Conservation (phyloP, 306 rosid species). For the Albizia julibrissin region DNA sequence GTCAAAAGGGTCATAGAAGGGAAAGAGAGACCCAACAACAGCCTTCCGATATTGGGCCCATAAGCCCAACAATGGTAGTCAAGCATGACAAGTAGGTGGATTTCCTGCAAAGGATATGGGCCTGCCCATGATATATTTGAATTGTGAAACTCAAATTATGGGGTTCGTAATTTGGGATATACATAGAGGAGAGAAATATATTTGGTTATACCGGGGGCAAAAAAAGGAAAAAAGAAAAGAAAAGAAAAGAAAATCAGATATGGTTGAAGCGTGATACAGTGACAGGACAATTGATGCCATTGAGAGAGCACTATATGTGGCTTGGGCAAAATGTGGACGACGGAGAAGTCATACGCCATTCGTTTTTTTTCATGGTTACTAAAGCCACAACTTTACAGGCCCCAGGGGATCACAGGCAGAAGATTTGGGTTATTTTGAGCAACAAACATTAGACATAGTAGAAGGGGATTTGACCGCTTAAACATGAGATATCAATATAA, state of each 20-base stretch:
- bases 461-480: too few relatives aligned
- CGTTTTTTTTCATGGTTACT: neutral
- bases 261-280: neutral
- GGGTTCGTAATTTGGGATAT: neutral
- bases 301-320: slow-evolving; percentile 19
- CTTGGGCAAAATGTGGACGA: neutral
- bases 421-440: neutral
- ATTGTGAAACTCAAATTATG: neutral
- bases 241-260: too few relatives aligned
- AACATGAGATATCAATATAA: too few relatives aligned
- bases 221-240: too few relatives aligned
- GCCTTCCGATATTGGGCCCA: neutral
- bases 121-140: neutral
- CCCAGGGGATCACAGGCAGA: too few relatives aligned
- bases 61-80: neutral
- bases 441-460: too few relatives aligned
- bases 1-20: neutral
- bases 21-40: neutral
- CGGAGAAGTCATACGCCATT: neutral
- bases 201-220: too few relatives aligned
- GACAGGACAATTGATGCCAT: neutral
- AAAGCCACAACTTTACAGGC: neutral
- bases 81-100: neutral
- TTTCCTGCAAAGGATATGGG: neutral
- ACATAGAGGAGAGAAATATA: neutral